Evolutionary conservation across 768 basidiomycete genomes (phyloP).

Genomic region (Boletus pseudo-olivaceus): DNA sequence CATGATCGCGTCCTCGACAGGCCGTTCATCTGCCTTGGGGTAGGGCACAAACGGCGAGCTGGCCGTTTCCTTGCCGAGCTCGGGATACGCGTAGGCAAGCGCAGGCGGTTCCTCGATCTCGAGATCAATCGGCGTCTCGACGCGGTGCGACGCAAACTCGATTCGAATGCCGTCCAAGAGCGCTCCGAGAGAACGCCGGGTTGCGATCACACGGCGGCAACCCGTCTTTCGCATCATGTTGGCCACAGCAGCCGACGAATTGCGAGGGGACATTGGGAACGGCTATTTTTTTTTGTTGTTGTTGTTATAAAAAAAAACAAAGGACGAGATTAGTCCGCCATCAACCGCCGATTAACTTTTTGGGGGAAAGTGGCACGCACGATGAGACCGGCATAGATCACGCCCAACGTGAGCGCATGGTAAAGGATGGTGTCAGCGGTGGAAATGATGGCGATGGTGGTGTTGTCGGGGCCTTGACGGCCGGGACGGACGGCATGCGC

Average conservation of each 20-base stretch:
- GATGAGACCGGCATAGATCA: constrained; percentile 19
- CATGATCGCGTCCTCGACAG: constrained; percentile 18
- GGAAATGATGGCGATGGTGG: constrained; percentile 37
- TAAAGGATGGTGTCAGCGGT: constrained; percentile 40
- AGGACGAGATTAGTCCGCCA: not conserved
- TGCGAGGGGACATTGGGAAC: constrained; percentile 36
- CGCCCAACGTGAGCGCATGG: constrained; percentile 38
- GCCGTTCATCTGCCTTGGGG: constrained; percentile 1
- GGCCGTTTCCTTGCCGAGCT: not conserved
- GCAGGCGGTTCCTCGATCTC: constrained; percentile 14
- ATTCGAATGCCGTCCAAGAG: constrained; percentile 30
- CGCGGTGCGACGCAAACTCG: constrained; percentile 10
- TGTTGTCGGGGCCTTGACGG: constrained; percentile 28
- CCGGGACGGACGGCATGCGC: constrained; percentile 38
- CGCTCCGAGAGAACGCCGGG: constrained; percentile 25
- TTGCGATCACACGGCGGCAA: constrained; percentile 38
- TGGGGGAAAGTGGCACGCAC: not conserved
- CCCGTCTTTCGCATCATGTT: constrained; percentile 36
- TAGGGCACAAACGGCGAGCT: constrained; percentile 7
- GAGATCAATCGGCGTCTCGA: not conserved
- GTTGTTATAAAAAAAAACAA: too few species aligned
- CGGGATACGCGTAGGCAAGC: constrained; percentile 9
- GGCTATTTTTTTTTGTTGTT: not conserved
- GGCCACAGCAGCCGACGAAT: constrained; percentile 33
- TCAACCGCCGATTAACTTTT: not conserved